Conservation (phyloP, 2,329 filamentous ascomycete species). For the Biscogniauxia marginata region DNA sequence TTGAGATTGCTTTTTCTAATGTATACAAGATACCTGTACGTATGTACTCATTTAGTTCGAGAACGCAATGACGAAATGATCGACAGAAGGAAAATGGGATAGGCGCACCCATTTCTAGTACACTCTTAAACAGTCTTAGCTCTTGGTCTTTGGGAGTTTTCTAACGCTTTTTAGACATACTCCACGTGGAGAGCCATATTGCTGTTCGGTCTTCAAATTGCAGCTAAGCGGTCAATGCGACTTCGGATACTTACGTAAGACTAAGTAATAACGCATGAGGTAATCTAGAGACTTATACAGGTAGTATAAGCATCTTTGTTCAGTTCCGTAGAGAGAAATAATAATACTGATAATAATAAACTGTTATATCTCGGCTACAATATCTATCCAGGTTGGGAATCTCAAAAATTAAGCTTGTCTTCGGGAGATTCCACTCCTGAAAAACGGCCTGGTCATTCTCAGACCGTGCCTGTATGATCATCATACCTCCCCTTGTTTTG, state of each 20-base stretch:
- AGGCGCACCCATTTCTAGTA: neutral
- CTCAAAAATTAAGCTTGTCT: neutral
- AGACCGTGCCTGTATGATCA: constrained; percentile 18
- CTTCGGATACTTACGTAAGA: no score
- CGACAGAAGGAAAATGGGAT: constrained; percentile 4
- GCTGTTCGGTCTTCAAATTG: no score
- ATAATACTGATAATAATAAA: neutral
- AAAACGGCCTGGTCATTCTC: constrained; percentile 2
- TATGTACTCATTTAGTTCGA: neutral
- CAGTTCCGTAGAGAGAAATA: no score
- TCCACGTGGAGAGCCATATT: no score
- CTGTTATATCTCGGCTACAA: neutral
- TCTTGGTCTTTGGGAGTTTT: no score
- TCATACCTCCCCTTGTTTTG: constrained; percentile 1
- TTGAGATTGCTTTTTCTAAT: no score
- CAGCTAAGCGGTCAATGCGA: no score
- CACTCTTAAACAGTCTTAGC: neutral
- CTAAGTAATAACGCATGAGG: no score
- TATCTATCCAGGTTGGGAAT: neutral
- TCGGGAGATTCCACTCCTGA: neutral
- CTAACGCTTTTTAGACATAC: no score
- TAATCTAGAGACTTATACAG: no score
- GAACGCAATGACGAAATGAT: constrained; percentile 16
- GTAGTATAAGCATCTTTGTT: no score
- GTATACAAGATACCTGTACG: neutral